These are phyloP conservation scores for Lepidium sativum DNA, from an alignment of 345 rosid genomes.

Conservation along the genomic window DNA sequence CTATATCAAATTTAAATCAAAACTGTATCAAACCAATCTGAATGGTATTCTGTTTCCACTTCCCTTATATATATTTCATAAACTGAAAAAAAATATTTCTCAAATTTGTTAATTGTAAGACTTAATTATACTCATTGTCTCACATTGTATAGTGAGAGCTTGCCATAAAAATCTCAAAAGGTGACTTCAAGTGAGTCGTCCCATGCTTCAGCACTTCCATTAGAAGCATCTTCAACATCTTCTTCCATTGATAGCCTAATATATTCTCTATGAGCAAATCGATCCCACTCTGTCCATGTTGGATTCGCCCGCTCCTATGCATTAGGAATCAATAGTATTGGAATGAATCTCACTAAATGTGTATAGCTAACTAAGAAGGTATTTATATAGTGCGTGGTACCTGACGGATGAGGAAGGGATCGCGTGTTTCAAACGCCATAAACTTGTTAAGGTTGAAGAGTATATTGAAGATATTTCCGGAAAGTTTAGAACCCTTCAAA, in stretches of 20 bases:
- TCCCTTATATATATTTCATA: background rate
- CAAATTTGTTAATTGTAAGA: too few species aligned
- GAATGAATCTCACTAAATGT: background rate
- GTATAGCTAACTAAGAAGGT: background rate
- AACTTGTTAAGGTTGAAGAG: constrained; percentile 95
- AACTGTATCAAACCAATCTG: constrained; percentile 6
- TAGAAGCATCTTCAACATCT: constrained; percentile 94
- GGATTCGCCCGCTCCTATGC: constrained; percentile 91
- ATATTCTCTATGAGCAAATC: constrained; percentile 96
- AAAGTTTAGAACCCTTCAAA: constrained; percentile 78
- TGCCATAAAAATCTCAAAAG: constrained; percentile 49
- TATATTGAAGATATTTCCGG: constrained; percentile 84
- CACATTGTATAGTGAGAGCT: background rate
- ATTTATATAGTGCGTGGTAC: constrained; percentile 25
- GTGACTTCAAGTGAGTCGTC: constrained; percentile 96
- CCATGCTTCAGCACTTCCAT: constrained; percentile 98
- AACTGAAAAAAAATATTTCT: background rate
- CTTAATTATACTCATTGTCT: background rate
- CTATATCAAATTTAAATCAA: background rate
- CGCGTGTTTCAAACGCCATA: constrained; percentile 97
- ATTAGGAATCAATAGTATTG: background rate
- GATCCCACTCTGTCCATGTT: constrained; percentile 95
- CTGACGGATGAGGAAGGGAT: constrained; percentile 97
- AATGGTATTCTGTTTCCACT: background rate
- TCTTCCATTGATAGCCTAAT: constrained; percentile 98